Percentiles rank a stretch among this genome's conserved stretches.
Conservation (phyloP, 331 rosid genomes). For the Quercus phellos region DNA sequence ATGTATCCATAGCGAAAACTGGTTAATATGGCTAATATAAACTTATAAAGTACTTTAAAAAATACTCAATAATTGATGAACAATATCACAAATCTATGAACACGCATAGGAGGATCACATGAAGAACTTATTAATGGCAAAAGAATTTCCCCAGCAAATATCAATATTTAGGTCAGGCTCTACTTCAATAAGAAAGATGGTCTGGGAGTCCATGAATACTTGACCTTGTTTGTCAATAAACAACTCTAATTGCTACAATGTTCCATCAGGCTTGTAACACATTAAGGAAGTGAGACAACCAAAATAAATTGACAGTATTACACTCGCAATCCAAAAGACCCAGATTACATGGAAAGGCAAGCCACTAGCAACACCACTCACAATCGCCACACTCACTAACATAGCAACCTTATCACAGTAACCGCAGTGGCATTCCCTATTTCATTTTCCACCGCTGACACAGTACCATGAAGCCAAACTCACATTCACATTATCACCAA, state of each 20-base stretch:
- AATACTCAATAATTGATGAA: neutral
- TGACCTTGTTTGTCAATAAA: neutral
- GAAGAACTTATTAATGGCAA: slow-evolving; percentile 11
- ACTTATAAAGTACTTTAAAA: too few relatives aligned
- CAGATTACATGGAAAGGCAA: slow-evolving; percentile 1
- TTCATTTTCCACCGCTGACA: neutral
- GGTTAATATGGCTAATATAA: neutral
- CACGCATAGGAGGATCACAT: neutral
- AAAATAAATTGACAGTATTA: neutral
- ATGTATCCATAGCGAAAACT: neutral
- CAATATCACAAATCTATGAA: neutral
- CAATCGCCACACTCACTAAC: slow-evolving; percentile 14
- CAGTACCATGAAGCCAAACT: neutral
- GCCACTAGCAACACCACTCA: slow-evolving; percentile 9
- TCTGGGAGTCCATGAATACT: neutral
- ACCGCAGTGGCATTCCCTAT: neutral
- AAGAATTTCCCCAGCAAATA: neutral
- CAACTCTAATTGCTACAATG: neutral
- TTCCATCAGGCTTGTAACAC: neutral
- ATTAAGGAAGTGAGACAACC: neutral
- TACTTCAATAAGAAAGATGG: slow-evolving; percentile 13
- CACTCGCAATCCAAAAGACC: neutral
- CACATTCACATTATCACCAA: neutral
- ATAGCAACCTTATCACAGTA: neutral
- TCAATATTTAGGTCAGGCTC: slow-evolving; percentile 5